phyloP scores from a whole-genome alignment of 306 rosid genomes.

The Trifolium fragiferum region DNA sequence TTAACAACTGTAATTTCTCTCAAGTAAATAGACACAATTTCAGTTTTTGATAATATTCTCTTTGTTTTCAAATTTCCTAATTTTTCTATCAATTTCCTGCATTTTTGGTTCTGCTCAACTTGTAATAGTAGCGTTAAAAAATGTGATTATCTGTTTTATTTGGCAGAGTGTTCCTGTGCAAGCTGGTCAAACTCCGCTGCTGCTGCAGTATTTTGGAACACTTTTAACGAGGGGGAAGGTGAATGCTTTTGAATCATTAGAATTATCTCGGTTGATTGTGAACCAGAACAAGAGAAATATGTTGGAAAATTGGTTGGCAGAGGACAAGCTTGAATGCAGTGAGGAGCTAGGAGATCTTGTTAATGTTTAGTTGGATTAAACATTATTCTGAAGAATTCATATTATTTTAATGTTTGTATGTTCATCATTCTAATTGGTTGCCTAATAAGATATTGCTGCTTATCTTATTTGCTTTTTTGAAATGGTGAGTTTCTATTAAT shows the following conservation, averaged over 20 bases:
- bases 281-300: conserved; percentile 99
- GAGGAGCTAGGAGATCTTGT: conserved; percentile 99
- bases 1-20: conserved; percentile 8
- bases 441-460: background rate
- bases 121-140: conserved; percentile 1
- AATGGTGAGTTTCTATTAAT: conserved; percentile 39
- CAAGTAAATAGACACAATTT: conserved; percentile 5
- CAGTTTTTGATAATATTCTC: background rate
- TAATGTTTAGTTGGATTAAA: conserved; percentile 65
- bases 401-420: conserved; percentile 5
- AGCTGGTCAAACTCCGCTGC: conserved; percentile 97
- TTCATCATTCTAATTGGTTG: conserved; percentile 21
- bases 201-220: conserved; percentile 98
- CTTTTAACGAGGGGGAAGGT: conserved; percentile 91
- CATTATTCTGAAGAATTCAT: conserved; percentile 16
- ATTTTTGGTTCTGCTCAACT: background rate
- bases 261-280: conserved; percentile 94
- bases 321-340: conserved; percentile 99
- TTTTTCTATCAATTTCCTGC: background rate
- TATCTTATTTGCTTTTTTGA: conserved; percentile 6
- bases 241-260: conserved; percentile 93
- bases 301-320: conserved; percentile 98
- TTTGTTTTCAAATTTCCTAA: background rate
- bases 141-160: conserved; percentile 23
- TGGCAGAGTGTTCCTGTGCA: conserved; percentile 99